Evolutionary conservation across 2,329 filamentous ascomycete genomes (phyloP).

Genomic region (Neofusicoccum sp.): DNA sequence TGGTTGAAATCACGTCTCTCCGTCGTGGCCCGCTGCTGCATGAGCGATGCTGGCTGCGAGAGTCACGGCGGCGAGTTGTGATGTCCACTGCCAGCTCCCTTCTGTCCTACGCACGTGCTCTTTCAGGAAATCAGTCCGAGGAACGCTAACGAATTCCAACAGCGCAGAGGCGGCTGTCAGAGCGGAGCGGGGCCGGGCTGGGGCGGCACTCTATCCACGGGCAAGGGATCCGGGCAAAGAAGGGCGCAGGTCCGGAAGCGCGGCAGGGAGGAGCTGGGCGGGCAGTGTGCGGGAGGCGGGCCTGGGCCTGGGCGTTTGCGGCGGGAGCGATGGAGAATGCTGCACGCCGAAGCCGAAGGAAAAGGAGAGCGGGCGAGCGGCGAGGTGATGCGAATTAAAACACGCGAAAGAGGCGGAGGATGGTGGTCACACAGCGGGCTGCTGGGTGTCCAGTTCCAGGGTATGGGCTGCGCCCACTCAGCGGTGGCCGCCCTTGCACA

Average conservation of each 20-base stretch:
- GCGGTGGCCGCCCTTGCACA: slow-evolving; percentile 7
- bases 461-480: background rate
- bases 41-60: background rate
- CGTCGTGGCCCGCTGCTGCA: background rate
- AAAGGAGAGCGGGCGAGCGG: background rate
- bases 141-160: background rate
- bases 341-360: slow-evolving; percentile 11
- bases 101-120: background rate
- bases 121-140: background rate
- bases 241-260: background rate
- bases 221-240: background rate
- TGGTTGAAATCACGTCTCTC: background rate
- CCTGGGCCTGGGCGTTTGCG: slow-evolving; percentile 1
- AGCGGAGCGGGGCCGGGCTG: too few relatives aligned
- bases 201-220: background rate
- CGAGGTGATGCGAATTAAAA: slow-evolving; percentile 15
- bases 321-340: background rate
- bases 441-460: slow-evolving; percentile 1
- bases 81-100: background rate
- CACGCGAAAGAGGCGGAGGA: background rate
- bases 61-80: background rate
- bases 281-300: background rate
- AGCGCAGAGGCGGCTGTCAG: background rate
- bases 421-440: slow-evolving; percentile 9
- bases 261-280: background rate